Conservation (phyloP, 2,329 filamentous ascomycete species). For the Capronia americana region DNA sequence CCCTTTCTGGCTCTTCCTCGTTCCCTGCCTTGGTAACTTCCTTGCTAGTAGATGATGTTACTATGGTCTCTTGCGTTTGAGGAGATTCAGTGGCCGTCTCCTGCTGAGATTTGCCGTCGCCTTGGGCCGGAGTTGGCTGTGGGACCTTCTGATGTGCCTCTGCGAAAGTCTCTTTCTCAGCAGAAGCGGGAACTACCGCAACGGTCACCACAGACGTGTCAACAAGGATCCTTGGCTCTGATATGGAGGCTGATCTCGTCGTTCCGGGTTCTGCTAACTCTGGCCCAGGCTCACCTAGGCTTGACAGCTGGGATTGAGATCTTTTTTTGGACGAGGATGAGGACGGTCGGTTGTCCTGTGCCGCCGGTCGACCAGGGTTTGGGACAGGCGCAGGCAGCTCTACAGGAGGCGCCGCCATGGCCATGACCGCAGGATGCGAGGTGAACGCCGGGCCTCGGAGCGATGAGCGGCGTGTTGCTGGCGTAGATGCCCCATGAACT, state of each 20-base stretch:
- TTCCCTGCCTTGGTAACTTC: background rate
- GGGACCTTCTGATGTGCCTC: conserved; percentile 14
- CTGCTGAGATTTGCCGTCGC: background rate
- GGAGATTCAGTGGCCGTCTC: background rate
- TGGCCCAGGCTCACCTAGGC: conserved; percentile 37
- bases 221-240: conserved; percentile 23
- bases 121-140: background rate
- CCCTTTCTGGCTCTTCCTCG: background rate
- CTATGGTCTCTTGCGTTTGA: background rate
- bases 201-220: conserved; percentile 21
- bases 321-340: conserved; percentile 22
- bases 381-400: conserved; percentile 28
- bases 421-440: conserved; percentile 36
- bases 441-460: conserved; percentile 31
- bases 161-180: conserved; percentile 25
- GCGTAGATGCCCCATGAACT: conserved; percentile 16
- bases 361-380: background rate
- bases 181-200: conserved; percentile 23
- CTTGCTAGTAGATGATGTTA: background rate
- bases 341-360: conserved; percentile 15
- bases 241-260: conserved; percentile 17
- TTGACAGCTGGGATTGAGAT: conserved; percentile 26
- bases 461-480: conserved; percentile 27
- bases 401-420: conserved; percentile 33
- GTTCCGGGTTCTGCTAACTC: conserved; percentile 30